Evolutionary conservation across 306 rosid genomes (phyloP).

Genomic region (Neltuma alba): DNA sequence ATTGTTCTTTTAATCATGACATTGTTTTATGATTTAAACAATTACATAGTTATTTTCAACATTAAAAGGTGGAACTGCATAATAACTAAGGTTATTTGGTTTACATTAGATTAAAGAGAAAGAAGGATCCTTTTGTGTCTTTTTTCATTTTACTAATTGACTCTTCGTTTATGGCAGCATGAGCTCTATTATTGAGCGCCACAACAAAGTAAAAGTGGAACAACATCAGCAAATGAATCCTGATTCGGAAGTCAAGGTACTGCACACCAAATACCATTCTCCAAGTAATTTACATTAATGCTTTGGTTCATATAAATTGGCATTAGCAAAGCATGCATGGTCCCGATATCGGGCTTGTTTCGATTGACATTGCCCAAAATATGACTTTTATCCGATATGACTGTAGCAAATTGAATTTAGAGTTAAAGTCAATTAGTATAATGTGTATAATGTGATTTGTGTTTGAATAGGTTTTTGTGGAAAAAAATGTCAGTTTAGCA

Average conservation of each 20-base stretch:
- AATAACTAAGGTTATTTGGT: background rate
- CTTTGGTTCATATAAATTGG: background rate
- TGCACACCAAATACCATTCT: constrained; percentile 18
- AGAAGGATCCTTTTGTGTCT: background rate
- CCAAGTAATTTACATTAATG: background rate
- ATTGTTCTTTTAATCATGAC: too few species aligned
- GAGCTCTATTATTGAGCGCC: constrained; percentile 56
- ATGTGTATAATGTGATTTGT: too few species aligned
- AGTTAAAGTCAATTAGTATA: too few species aligned
- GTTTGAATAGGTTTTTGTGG: too few species aligned
- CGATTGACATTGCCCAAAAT: too few species aligned
- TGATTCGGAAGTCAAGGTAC: constrained; percentile 56
- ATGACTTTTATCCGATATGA: too few species aligned
- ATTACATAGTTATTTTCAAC: too few species aligned
- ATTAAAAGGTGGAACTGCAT: background rate
- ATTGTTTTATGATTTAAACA: too few species aligned
- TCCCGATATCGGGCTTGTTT: too few species aligned
- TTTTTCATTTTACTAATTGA: background rate
- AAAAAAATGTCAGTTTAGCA: too few species aligned
- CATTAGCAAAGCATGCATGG: too few species aligned
- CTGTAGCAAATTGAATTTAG: too few species aligned
- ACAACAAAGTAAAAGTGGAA: constrained; percentile 54
- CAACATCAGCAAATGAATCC: constrained; percentile 48
- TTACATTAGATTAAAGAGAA: background rate
- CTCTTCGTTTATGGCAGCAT: constrained; percentile 45